phyloP scores from a whole-genome alignment of 805 yeast genomes.

The Saturnispora diversa region DNA sequence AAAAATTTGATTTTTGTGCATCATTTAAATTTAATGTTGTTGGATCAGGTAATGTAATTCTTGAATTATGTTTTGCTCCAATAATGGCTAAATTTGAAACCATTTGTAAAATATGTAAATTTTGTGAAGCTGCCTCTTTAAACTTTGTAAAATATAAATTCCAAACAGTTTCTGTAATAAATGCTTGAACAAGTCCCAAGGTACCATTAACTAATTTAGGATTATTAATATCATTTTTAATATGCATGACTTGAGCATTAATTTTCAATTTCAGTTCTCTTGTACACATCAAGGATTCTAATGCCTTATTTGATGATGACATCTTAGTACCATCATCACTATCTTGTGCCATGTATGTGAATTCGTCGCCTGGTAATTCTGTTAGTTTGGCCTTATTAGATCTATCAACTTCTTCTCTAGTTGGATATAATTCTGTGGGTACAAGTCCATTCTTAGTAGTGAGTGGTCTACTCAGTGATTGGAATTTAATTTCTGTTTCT shows the following conservation, averaged over 20 bases:
- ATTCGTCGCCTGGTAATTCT: constrained; percentile 39
- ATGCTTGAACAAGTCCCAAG: constrained; percentile 64
- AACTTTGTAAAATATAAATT: constrained; percentile 15
- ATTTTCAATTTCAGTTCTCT: constrained; percentile 55
- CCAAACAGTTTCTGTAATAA: constrained; percentile 32
- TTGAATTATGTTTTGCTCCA: constrained; percentile 7
- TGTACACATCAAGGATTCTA: constrained; percentile 60
- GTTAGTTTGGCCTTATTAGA: constrained; percentile 55
- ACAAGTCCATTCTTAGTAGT: constrained; percentile 62
- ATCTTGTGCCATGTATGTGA: constrained; percentile 42
- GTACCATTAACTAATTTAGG: constrained; percentile 83
- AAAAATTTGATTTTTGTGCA: constrained; percentile 4
- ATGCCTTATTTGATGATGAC: constrained; percentile 16
- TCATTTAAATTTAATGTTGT: constrained; percentile 11
- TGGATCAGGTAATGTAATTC: constrained; percentile 10
- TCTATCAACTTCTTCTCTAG: constrained; percentile 72
- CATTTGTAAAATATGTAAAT: constrained; percentile 10
- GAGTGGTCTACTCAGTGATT: constrained; percentile 48
- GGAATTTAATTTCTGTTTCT: constrained; percentile 42
- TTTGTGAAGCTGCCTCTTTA: constrained; percentile 9
- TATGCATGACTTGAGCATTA: constrained; percentile 91
- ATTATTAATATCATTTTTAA: constrained; percentile 60
- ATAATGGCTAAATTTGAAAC: constrained; percentile 6
- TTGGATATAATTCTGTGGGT: constrained; percentile 86
- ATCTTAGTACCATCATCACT: constrained; percentile 12